Evolutionary conservation across 169 alveolate genomes (phyloP).

Genomic region (Cryptosporidium tyzzeri): DNA sequence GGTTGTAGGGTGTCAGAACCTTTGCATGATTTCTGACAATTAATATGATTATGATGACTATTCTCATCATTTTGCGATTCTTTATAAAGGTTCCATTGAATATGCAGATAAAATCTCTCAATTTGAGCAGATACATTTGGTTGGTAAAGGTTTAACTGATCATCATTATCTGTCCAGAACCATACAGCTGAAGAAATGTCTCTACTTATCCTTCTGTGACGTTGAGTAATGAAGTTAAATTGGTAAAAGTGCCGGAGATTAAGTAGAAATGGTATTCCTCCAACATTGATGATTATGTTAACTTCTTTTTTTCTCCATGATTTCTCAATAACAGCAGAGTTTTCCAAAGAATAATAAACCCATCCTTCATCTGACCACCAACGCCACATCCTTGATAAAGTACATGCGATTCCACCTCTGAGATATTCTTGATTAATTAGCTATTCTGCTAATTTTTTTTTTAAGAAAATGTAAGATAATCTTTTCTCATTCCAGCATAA

Average conservation of each 20-base stretch:
- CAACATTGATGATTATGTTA: conserved; percentile 66
- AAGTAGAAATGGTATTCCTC: conserved; percentile 68
- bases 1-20: background rate
- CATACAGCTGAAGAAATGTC: conserved; percentile 73
- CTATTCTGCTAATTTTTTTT: background rate
- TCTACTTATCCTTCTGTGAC: conserved; percentile 73
- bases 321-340: conserved; percentile 71
- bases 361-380: conserved; percentile 77
- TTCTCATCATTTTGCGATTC: conserved; percentile 19
- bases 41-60: background rate
- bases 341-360: conserved; percentile 70
- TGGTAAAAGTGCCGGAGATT: conserved; percentile 74
- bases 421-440: conserved; percentile 5
- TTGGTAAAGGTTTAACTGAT: conserved; percentile 59
- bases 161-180: conserved; percentile 72
- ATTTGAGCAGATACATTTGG: conserved; percentile 74
- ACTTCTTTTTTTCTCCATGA: conserved; percentile 73
- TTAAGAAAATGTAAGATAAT: background rate
- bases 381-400: conserved; percentile 66
- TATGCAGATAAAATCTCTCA: conserved; percentile 65
- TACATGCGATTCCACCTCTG: conserved; percentile 29
- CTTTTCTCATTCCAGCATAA: background rate
- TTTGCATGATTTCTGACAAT: background rate
- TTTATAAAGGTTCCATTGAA: conserved; percentile 65
- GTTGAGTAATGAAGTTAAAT: conserved; percentile 71